Evolutionary conservation across 2,329 filamentous ascomycete genomes (phyloP).

Genomic region (Shiraia bambusicola): DNA sequence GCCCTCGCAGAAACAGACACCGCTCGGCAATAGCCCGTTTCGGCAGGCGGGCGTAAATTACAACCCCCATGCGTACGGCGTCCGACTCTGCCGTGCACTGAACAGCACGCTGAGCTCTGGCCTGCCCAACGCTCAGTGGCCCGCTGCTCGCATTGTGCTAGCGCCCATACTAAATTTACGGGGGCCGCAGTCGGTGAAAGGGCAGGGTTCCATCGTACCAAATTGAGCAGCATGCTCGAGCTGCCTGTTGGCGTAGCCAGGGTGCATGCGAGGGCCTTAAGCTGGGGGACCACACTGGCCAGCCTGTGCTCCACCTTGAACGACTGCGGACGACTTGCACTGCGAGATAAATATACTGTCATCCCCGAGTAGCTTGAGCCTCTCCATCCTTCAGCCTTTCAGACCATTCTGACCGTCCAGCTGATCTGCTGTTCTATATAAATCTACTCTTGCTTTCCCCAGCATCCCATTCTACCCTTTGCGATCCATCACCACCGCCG

Average conservation of each 20-base stretch:
- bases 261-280: conserved; percentile 34
- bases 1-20: conserved; percentile 16
- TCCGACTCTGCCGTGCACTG: conserved; percentile 26
- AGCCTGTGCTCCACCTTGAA: conserved; percentile 30
- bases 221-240: conserved; percentile 25
- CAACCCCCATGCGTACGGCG: conserved; percentile 19
- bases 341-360: conserved; percentile 36
- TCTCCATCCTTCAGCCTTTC: conserved; percentile 22
- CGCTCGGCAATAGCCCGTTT: conserved; percentile 28
- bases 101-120: conserved; percentile 25
- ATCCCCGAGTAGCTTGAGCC: conserved; percentile 26
- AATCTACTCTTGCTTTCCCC: conserved; percentile 16
- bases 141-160: conserved; percentile 28
- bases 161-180: conserved; percentile 35
- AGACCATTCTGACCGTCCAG: conserved; percentile 16
- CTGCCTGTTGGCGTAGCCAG: conserved; percentile 26
- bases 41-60: conserved; percentile 13
- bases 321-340: conserved; percentile 28
- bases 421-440: conserved; percentile 15
- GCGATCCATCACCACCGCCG: conserved; percentile 25
- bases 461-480: conserved; percentile 4
- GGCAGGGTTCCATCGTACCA: conserved; percentile 30
- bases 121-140: conserved; percentile 27
- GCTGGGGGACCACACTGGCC: conserved; percentile 32
- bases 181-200: conserved; percentile 33